These are phyloP conservation scores for Vanrija humicola DNA, from an alignment of 1,284 basidiomycete genomes.

Conservation along the genomic window DNA sequence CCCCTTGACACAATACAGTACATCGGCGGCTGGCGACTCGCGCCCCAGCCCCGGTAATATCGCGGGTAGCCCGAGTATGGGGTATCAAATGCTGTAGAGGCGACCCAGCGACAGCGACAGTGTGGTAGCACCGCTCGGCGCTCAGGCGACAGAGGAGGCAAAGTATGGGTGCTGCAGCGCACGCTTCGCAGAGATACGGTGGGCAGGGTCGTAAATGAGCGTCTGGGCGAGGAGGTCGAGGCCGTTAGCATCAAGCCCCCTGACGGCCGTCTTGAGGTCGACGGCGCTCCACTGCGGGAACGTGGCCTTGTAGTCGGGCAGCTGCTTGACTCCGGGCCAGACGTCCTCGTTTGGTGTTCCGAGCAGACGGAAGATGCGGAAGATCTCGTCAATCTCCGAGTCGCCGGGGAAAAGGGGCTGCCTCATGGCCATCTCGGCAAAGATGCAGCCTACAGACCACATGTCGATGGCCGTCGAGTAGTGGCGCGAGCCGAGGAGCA, in stretches of 20 bases:
- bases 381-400: slow-evolving; percentile 99
- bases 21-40: background rate
- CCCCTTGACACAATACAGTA: background rate
- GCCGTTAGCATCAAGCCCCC: slow-evolving; percentile 65
- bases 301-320: slow-evolving; percentile 94
- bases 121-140: background rate
- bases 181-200: slow-evolving; percentile 88
- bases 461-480: slow-evolving; percentile 99
- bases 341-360: slow-evolving; percentile 90
- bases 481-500: slow-evolving; percentile 91
- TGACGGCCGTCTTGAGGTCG: slow-evolving; percentile 64
- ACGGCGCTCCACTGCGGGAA: slow-evolving; percentile 84
- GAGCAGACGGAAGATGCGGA: slow-evolving; percentile 93
- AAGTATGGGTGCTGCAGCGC: slow-evolving; percentile 81
- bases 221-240: slow-evolving; percentile 76
- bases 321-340: slow-evolving; percentile 84
- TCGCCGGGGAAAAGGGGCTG: slow-evolving; percentile 95
- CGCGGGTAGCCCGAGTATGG: background rate
- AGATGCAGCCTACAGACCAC: slow-evolving; percentile 99
- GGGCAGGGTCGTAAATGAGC: slow-evolving; percentile 87
- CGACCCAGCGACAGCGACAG: no score
- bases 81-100: background rate
- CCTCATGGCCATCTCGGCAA: slow-evolving; percentile 80
- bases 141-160: slow-evolving; percentile 8
- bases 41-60: background rate